Evolutionary conservation across 345 rosid species (phyloP).

Genomic region (Syzygium oleosum): DNA sequence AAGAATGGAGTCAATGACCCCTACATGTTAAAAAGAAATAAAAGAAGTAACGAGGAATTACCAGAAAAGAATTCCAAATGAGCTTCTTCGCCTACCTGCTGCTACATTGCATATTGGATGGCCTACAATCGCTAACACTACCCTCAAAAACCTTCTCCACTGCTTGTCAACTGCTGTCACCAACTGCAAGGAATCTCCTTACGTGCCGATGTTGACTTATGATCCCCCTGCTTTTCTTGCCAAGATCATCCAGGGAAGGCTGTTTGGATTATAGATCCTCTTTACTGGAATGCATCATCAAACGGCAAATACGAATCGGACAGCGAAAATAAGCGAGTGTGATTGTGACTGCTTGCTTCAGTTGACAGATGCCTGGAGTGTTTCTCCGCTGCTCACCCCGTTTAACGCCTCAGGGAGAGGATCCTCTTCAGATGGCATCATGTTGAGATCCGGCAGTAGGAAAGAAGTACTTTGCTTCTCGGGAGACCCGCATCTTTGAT

Average conservation of each 20-base stretch:
- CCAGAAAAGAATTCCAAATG: background rate
- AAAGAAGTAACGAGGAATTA: slow-evolving; percentile 5
- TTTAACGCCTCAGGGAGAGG: slow-evolving; percentile 15
- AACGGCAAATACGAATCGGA: background rate
- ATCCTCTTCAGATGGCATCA: slow-evolving; percentile 25
- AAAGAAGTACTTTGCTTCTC: slow-evolving; percentile 18
- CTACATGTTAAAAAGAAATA: background rate
- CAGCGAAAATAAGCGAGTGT: background rate
- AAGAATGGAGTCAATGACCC: background rate
- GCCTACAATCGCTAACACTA: background rate
- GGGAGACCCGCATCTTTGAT: slow-evolving; percentile 12
- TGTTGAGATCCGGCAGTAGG: slow-evolving; percentile 68
- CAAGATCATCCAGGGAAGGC: background rate
- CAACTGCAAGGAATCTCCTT: background rate
- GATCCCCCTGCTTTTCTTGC: background rate
- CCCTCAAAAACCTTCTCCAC: background rate
- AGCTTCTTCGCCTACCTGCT: background rate
- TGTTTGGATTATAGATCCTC: background rate
- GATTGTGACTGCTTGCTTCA: background rate
- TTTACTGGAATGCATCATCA: background rate
- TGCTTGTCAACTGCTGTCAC: background rate
- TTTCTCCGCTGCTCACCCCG: slow-evolving; percentile 22
- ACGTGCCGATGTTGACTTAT: background rate
- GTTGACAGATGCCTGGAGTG: background rate
- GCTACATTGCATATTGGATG: background rate